Percentiles rank a stretch among this genome's conserved stretches.
These are phyloP conservation scores for Termitomyces sp. DNA, from an alignment of 768 basidiomycete genomes.

Conservation along the genomic window DNA sequence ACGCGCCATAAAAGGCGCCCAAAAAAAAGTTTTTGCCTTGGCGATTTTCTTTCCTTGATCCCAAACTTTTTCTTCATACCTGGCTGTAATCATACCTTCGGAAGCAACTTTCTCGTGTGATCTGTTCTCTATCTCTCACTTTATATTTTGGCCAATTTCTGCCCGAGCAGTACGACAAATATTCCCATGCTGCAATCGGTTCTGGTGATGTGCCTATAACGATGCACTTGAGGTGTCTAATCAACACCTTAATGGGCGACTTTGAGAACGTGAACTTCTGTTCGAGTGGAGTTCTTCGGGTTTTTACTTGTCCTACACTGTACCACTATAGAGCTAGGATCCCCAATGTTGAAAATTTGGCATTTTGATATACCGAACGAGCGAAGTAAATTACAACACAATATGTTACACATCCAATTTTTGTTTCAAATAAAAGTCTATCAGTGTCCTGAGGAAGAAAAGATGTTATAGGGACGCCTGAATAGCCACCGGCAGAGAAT, in stretches of 20 bases:
- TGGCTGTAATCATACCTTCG: not conserved
- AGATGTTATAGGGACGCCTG: not conserved
- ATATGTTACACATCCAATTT: not conserved
- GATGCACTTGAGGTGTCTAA: conserved; percentile 45
- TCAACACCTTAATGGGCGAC: conserved; percentile 49
- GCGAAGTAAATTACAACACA: not conserved
- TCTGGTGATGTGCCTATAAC: conserved; percentile 73
- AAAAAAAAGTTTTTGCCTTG: not conserved
- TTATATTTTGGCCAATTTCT: conserved; percentile 53
- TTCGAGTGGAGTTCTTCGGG: conserved; percentile 25
- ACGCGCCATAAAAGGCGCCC: not conserved
- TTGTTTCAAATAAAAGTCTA: too few species aligned
- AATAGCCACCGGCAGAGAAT: not conserved
- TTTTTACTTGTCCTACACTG: conserved; percentile 26
- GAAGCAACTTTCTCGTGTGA: not conserved
- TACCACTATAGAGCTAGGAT: not conserved
- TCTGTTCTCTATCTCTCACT: conserved; percentile 4
- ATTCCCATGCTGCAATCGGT: conserved; percentile 63
- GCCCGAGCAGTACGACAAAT: conserved; percentile 58
- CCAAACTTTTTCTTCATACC: not conserved
- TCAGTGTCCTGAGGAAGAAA: not conserved
- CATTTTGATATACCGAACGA: too few species aligned
- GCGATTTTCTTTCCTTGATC: not conserved
- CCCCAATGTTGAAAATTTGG: not conserved
- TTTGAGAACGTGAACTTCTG: conserved; percentile 28